A percentile compares a stretch with the other conserved stretches of the same genome.
Evolutionary conservation across 2,329 filamentous ascomycete species (phyloP).

Genomic region (Hypoxylon sp.): DNA sequence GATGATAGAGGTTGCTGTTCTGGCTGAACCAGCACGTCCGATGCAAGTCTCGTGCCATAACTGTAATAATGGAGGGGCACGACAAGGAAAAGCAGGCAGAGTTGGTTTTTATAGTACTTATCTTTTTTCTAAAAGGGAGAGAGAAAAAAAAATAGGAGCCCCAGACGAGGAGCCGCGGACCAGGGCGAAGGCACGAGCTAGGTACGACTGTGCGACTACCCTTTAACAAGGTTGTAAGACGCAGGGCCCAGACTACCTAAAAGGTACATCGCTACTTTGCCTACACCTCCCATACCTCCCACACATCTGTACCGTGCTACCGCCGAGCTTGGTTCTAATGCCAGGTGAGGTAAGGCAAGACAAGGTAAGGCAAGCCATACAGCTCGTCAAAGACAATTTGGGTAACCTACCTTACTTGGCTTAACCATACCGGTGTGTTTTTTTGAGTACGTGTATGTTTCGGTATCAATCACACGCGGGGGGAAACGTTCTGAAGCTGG

Average conservation of each 20-base stretch:
- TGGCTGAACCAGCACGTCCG: constrained; percentile 44
- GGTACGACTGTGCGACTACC: constrained; percentile 30
- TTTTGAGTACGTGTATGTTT: constrained; percentile 21
- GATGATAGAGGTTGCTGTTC: constrained; percentile 31
- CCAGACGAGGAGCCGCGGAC: constrained; percentile 44
- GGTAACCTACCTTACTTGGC: constrained; percentile 24
- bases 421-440: constrained; percentile 30
- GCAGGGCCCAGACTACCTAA: constrained; percentile 39
- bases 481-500: constrained; percentile 20
- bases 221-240: constrained; percentile 44
- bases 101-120: constrained; percentile 46
- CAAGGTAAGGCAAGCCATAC: constrained; percentile 38
- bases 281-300: constrained; percentile 11
- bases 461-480: constrained; percentile 25
- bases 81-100: constrained; percentile 41
- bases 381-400: constrained; percentile 19
- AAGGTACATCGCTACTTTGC: constrained; percentile 29
- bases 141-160: constrained; percentile 44
- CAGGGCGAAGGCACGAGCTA: constrained; percentile 41
- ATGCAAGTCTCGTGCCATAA: constrained; percentile 46
- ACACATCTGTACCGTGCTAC: constrained; percentile 31
- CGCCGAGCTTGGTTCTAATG: constrained; percentile 24
- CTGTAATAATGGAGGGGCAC: constrained; percentile 40
- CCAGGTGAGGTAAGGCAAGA: constrained; percentile 40
- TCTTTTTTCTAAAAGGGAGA: constrained; percentile 31